These are phyloP conservation scores for Plantago coronopus DNA, from an alignment of 305 asterid species.

Conservation along the genomic window DNA sequence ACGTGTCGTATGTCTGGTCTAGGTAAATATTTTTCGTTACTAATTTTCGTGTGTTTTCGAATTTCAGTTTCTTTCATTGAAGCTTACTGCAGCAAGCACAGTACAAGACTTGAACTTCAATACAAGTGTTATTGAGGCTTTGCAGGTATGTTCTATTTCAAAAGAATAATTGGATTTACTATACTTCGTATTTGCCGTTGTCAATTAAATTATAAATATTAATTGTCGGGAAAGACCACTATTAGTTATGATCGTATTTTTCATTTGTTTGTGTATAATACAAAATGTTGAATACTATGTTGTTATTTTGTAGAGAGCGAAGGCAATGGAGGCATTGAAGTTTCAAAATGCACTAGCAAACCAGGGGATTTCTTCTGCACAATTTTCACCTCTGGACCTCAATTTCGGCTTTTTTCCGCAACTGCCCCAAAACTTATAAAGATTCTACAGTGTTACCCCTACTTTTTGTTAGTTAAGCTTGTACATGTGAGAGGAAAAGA, in stretches of 20 bases:
- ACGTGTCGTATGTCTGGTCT: too few species aligned
- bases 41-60: constrained; percentile 4
- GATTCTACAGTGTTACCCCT: constrained; percentile 10
- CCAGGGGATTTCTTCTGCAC: constrained; percentile 40
- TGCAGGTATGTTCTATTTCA: constrained; percentile 40
- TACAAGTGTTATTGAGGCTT: constrained; percentile 35
- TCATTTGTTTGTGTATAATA: background rate
- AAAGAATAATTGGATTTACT: background rate
- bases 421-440: constrained; percentile 45
- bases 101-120: constrained; percentile 56
- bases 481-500: constrained; percentile 5
- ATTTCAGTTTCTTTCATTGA: constrained; percentile 81
- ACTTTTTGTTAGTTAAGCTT: constrained; percentile 9
- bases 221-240: too few species aligned
- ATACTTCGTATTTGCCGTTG: too few species aligned
- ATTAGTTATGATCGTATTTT: too few species aligned
- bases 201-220: too few species aligned
- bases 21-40: background rate
- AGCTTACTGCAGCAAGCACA: constrained; percentile 73
- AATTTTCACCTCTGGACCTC: constrained; percentile 41
- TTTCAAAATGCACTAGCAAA: constrained; percentile 35
- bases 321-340: constrained; percentile 53
- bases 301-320: constrained; percentile 46
- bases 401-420: constrained; percentile 47
- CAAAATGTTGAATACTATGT: background rate